phyloP scores from a whole-genome alignment of 139 green algal genomes.

The Volvox africanus region DNA sequence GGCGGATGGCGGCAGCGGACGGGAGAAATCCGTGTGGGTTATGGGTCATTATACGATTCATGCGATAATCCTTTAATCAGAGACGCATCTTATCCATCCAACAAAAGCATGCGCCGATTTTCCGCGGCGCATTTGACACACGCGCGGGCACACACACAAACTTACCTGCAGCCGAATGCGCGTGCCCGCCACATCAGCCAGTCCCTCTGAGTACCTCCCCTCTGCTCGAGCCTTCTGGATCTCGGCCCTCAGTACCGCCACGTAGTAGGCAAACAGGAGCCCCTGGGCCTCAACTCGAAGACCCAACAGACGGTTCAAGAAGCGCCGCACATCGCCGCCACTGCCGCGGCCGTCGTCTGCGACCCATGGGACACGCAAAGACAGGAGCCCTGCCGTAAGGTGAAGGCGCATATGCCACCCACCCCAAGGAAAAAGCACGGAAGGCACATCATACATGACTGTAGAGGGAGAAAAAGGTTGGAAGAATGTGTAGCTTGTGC shows the following conservation, averaged over 20 bases:
- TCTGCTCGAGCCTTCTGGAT: constrained; percentile 60
- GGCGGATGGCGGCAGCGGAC: not conserved
- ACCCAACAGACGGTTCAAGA: constrained; percentile 91
- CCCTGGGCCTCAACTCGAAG: constrained; percentile 81
- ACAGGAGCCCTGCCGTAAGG: too few species aligned
- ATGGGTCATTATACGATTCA: too few species aligned
- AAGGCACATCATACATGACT: too few species aligned
- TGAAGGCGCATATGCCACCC: too few species aligned
- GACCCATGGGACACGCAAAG: not conserved
- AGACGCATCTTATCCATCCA: too few species aligned
- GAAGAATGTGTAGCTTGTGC: too few species aligned
- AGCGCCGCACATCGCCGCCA: constrained; percentile 81
- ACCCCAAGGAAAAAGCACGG: too few species aligned
- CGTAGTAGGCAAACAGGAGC: constrained; percentile 90
- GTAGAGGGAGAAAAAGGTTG: too few species aligned
- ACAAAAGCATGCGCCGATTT: too few species aligned
- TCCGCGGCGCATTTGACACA: too few species aligned
- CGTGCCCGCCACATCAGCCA: constrained; percentile 50
- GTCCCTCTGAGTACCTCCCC: constrained; percentile 63
- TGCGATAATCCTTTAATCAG: too few species aligned
- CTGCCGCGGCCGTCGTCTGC: constrained; percentile 58
- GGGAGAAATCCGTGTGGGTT: not conserved
- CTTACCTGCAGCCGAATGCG: constrained; percentile 22
- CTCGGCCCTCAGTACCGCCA: constrained; percentile 73
- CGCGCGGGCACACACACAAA: not conserved